Evolutionary conservation across 192 early-diverging fungal species (phyloP).

Genomic region (Obelidium mucronatum): DNA sequence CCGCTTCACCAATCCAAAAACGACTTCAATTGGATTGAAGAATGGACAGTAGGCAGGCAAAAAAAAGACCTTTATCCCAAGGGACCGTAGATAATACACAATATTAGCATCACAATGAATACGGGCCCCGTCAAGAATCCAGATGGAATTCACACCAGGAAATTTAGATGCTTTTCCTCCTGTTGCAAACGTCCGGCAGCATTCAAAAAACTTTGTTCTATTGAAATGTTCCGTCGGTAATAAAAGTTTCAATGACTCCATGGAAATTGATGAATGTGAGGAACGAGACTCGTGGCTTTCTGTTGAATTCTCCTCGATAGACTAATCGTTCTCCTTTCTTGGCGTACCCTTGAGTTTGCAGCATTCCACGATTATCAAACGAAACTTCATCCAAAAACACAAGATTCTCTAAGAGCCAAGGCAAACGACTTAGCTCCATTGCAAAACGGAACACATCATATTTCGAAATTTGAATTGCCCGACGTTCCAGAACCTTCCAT

Average conservation of each 20-base stretch:
- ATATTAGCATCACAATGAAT: too few species aligned
- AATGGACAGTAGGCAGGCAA: too few species aligned
- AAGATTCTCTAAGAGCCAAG: constrained; percentile 28
- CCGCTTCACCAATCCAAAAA: too few species aligned
- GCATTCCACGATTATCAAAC: constrained; percentile 38
- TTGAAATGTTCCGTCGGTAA: constrained; percentile 29
- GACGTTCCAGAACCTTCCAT: constrained; percentile 31
- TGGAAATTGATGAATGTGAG: constrained; percentile 25
- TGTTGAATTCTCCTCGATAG: constrained; percentile 19
- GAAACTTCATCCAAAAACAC: constrained; percentile 41
- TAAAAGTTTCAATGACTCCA: constrained; percentile 30
- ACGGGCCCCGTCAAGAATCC: too few species aligned
- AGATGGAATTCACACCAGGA: background rate
- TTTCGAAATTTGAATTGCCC: constrained; percentile 34
- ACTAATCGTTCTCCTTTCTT: constrained; percentile 17
- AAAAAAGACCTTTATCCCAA: too few species aligned
- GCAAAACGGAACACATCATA: constrained; percentile 26
- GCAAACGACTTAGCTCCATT: constrained; percentile 8
- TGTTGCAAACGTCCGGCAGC: constrained; percentile 17
- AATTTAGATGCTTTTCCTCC: background rate
- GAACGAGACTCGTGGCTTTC: constrained; percentile 25
- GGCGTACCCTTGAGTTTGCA: constrained; percentile 13
- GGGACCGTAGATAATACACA: too few species aligned
- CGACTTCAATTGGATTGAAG: too few species aligned
- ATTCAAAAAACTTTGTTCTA: constrained; percentile 21